Percentiles rank a stretch among this genome's conserved stretches.
Evolutionary conservation across 345 rosid genomes (phyloP).

Genomic region (Syzygium oleosum): DNA sequence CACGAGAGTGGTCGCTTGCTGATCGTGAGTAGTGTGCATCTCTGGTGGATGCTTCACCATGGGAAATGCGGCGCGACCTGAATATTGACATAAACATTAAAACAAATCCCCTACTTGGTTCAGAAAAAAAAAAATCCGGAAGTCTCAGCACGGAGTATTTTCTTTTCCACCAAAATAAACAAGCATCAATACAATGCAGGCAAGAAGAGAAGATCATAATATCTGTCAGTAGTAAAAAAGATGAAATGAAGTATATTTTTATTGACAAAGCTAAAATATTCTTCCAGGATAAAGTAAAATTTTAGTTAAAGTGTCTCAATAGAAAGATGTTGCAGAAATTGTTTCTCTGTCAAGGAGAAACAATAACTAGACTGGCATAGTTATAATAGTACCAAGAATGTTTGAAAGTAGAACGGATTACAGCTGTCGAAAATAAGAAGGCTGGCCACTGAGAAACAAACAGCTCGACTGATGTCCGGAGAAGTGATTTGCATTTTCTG

Average conservation of each 20-base stretch:
- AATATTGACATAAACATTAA: background rate
- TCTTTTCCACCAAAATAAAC: background rate
- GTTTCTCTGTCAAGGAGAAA: background rate
- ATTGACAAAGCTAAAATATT: background rate
- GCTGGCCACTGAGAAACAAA: slow-evolving; percentile 2
- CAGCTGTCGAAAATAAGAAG: slow-evolving; percentile 14
- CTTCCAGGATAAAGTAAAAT: background rate
- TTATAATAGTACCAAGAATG: background rate
- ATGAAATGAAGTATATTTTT: background rate
- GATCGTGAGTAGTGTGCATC: background rate
- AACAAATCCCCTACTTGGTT: background rate
- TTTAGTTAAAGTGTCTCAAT: background rate
- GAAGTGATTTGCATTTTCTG: slow-evolving; percentile 12
- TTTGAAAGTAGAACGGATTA: background rate
- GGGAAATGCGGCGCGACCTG: background rate
- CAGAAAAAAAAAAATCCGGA: background rate
- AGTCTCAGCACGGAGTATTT: background rate
- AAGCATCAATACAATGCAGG: background rate
- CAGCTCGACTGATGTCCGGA: slow-evolving; percentile 18
- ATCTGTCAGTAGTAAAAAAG: background rate
- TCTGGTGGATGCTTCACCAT: background rate
- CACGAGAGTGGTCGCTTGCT: background rate
- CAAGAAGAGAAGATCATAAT: background rate
- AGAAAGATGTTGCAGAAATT: background rate
- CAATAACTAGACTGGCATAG: background rate